Evolutionary conservation across 1,284 basidiomycete species (phyloP).

Genomic region (Puccinia hordei): DNA sequence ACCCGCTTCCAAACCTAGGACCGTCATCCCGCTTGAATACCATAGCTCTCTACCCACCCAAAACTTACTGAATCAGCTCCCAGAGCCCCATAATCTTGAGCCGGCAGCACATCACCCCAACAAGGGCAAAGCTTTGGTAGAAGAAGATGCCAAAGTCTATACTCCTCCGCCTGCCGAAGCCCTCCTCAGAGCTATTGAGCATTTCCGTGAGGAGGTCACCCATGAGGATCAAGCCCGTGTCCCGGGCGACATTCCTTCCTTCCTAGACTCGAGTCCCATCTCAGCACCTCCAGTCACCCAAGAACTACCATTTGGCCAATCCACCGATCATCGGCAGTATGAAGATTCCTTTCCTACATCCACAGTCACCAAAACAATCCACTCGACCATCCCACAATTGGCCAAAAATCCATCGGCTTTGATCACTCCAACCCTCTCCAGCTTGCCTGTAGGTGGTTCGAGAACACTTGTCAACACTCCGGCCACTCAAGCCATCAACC

Average conservation of each 20-base stretch:
- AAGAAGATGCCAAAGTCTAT: not conserved
- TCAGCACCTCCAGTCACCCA: not conserved
- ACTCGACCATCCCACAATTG: not conserved
- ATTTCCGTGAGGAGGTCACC: constrained; percentile 8
- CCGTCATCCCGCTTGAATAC: no score
- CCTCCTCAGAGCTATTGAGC: constrained; percentile 2
- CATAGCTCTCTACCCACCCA: no score
- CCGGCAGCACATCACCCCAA: not conserved
- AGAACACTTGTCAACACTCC: no score
- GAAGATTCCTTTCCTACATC: not conserved
- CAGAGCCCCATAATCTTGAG: not conserved
- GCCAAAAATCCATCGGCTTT: not conserved
- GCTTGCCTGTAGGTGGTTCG: not conserved
- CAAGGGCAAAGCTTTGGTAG: not conserved
- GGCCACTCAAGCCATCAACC: no score
- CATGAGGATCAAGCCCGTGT: not conserved
- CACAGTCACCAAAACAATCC: not conserved
- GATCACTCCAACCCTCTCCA: not conserved
- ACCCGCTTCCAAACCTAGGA: not conserved
- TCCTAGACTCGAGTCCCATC: no score
- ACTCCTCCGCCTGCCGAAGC: not conserved
- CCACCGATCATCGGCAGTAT: not conserved
- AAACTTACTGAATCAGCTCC: no score
- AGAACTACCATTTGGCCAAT: not conserved
- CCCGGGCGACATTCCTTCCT: not conserved